Conservation (phyloP, 2,329 filamentous ascomycete species). For the Microdochium bolleyi region DNA sequence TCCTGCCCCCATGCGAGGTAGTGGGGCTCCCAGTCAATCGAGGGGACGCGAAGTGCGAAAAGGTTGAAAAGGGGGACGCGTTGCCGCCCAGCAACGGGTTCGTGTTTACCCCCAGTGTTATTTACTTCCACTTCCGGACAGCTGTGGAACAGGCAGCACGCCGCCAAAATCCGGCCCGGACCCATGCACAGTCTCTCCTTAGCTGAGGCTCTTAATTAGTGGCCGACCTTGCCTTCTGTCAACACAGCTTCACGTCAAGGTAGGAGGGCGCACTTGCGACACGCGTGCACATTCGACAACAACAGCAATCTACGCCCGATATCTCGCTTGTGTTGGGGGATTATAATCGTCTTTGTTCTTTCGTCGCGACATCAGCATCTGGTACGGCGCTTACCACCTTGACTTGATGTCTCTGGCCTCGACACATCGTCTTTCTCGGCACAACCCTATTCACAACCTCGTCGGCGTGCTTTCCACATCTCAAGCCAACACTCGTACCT, state of each 20-base stretch:
- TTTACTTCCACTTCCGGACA: neutral
- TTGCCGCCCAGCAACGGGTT: neutral
- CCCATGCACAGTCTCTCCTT: neutral
- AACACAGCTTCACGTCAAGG: neutral
- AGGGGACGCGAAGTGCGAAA: neutral
- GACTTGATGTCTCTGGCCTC: neutral
- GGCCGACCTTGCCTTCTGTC: neutral
- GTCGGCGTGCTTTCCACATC: constrained; percentile 2
- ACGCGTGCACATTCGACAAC: neutral
- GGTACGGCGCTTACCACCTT: neutral
- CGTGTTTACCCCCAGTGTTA: neutral
- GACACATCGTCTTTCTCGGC: neutral
- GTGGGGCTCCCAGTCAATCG: neutral
- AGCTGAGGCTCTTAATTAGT: neutral
- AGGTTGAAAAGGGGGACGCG: neutral
- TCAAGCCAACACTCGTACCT: constrained; percentile 2
- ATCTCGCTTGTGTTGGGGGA: neutral
- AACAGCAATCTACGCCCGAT: neutral
- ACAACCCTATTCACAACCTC: neutral
- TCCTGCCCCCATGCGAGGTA: no score
- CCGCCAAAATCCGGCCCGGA: neutral
- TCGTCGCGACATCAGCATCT: neutral
- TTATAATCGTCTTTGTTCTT: neutral
- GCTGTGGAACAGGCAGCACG: neutral
- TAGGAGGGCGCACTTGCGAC: neutral